Percentiles rank a stretch among this genome's conserved stretches.
These are phyloP conservation scores for Boletus albobrunnescens DNA, from an alignment of 1,284 basidiomycete species.

Conservation along the genomic window DNA sequence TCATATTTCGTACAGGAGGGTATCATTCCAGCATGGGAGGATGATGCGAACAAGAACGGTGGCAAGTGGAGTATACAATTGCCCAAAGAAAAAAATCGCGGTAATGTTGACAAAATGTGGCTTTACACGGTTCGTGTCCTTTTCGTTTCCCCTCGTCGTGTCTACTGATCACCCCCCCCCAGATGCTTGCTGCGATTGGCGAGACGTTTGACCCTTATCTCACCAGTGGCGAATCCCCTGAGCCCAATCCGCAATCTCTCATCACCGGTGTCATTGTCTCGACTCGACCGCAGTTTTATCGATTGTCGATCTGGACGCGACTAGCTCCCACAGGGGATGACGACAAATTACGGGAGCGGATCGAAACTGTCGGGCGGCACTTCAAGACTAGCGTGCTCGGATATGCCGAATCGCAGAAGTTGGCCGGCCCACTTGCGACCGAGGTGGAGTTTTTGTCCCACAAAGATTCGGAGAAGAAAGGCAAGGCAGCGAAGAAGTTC, in stretches of 20 bases:
- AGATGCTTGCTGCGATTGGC: slow-evolving; percentile 97
- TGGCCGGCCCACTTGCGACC: slow-evolving; percentile 80
- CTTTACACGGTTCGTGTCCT: slow-evolving; percentile 77
- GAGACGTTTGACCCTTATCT: slow-evolving; percentile 90
- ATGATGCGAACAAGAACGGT: slow-evolving; percentile 91
- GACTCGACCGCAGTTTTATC: slow-evolving; percentile 92
- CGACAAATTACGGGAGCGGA: slow-evolving; percentile 60
- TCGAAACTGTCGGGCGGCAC: slow-evolving; percentile 67
- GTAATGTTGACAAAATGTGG: slow-evolving; percentile 92
- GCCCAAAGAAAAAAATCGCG: slow-evolving; percentile 89
- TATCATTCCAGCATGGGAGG: slow-evolving; percentile 96
- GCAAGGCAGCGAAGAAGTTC: slow-evolving; percentile 78
- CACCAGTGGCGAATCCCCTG: slow-evolving; percentile 45
- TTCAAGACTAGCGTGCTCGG: slow-evolving; percentile 92
- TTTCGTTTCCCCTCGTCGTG: slow-evolving; percentile 3
- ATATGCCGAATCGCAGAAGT: slow-evolving; percentile 67
- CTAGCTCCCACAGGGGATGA: slow-evolving; percentile 64
- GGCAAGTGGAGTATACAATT: slow-evolving; percentile 99
- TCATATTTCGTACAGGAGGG: slow-evolving; percentile 57
- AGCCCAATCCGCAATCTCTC: slow-evolving; percentile 57
- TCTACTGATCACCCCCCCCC: slow-evolving; percentile 9
- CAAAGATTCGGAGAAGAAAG: slow-evolving; percentile 95
- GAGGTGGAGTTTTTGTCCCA: slow-evolving; percentile 94
- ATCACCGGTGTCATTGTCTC: slow-evolving; percentile 96
- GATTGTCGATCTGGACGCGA: slow-evolving; percentile 96